phyloP scores from a whole-genome alignment of 208 protist genomes.

The Trypanosoma mega region DNA sequence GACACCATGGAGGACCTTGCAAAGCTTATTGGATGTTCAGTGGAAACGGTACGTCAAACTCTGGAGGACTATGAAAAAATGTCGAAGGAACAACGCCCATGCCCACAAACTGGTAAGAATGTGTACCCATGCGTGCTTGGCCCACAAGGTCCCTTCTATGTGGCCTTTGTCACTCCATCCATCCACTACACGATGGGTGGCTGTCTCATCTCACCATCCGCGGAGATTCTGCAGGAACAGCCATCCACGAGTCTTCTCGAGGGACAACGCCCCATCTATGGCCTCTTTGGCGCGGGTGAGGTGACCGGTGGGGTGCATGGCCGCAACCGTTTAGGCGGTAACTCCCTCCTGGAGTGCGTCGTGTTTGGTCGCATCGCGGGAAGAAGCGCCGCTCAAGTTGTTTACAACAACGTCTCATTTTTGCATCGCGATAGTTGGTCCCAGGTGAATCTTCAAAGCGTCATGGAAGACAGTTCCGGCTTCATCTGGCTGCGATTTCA shows the following conservation, averaged over 20 bases:
- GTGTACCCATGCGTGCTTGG: constrained; percentile 76
- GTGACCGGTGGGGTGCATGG: constrained; percentile 97
- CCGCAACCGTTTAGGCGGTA: constrained; percentile 95
- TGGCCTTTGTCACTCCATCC: constrained; percentile 90
- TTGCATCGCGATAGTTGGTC: not conserved
- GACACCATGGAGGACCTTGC: constrained; percentile 49
- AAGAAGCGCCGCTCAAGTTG: constrained; percentile 33
- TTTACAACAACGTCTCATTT: not conserved
- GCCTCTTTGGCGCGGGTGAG: constrained; percentile 95
- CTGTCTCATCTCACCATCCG: constrained; percentile 83
- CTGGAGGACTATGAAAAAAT: constrained; percentile 61
- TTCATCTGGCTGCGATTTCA: not conserved
- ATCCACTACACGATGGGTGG: constrained; percentile 98
- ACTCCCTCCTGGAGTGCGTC: constrained; percentile 96
- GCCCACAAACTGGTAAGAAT: constrained; percentile 73
- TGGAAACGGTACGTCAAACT: constrained; percentile 34
- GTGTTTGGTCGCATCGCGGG: constrained; percentile 93
- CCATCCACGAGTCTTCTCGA: constrained; percentile 21
- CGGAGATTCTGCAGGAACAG: constrained; percentile 59
- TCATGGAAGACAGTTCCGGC: not conserved
- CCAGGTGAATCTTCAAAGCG: not conserved
- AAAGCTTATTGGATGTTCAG: constrained; percentile 58
- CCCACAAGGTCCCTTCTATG: constrained; percentile 68
- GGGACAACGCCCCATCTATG: constrained; percentile 66
- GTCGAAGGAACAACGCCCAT: constrained; percentile 28